Evolutionary conservation across 768 basidiomycete species (phyloP).

Genomic region (Tulasnella sp.): DNA sequence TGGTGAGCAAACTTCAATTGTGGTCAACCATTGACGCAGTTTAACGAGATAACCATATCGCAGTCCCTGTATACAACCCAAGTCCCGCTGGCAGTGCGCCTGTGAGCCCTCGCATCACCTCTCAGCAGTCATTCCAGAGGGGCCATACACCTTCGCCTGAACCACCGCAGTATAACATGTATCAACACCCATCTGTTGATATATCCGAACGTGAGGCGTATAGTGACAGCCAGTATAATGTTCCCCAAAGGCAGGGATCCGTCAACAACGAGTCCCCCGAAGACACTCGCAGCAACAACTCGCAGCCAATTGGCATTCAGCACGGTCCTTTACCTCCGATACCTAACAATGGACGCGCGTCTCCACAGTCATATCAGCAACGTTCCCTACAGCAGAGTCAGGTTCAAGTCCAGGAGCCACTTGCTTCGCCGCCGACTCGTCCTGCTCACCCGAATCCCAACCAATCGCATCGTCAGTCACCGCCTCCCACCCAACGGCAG

Average conservation of each 20-base stretch:
- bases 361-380: not conserved
- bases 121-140: slow-evolving; percentile 37
- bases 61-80: slow-evolving; percentile 30
- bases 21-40: too few relatives aligned
- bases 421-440: slow-evolving; percentile 11
- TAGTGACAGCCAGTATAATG: not conserved
- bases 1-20: slow-evolving; percentile 21
- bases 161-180: slow-evolving; percentile 22
- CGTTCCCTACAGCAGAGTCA: not conserved
- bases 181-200: not conserved
- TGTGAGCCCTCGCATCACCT: slow-evolving; percentile 41
- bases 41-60: too few relatives aligned
- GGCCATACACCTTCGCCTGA: slow-evolving; percentile 24
- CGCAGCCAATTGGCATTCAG: not conserved
- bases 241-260: not conserved
- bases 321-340: slow-evolving; percentile 11
- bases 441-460: slow-evolving; percentile 2
- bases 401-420: slow-evolving; percentile 10
- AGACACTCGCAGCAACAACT: slow-evolving; percentile 1
- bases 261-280: not conserved
- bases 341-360: not conserved
- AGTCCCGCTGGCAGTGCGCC: slow-evolving; percentile 31
- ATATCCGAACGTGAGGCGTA: not conserved
- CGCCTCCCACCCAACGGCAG: slow-evolving; percentile 1
- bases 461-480: not conserved